phyloP scores from a whole-genome alignment of 2,329 filamentous ascomycete species.

The Davidsoniella virescens region DNA sequence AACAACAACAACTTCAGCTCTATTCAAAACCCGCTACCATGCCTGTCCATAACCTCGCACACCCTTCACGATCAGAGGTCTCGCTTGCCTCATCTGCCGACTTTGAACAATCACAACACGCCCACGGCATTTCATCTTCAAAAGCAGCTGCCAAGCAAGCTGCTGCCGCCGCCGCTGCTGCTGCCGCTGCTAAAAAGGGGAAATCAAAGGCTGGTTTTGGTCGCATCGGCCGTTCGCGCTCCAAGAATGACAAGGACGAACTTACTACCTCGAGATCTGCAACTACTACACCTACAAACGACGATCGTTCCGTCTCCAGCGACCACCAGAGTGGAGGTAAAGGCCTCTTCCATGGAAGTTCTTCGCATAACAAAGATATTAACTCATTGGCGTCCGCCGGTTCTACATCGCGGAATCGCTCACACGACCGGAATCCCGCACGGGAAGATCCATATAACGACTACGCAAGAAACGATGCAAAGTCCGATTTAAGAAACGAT shows the following conservation, averaged over 20 bases:
- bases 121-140: background rate
- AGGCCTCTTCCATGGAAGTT: slow-evolving; percentile 1
- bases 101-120: slow-evolving; percentile 22
- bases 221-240: slow-evolving; percentile 34
- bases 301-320: slow-evolving; percentile 10
- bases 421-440: slow-evolving; percentile 45
- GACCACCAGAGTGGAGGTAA: slow-evolving; percentile 1
- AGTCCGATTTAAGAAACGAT: slow-evolving; percentile 19
- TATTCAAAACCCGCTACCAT: slow-evolving; percentile 12
- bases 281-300: slow-evolving; percentile 8
- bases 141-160: background rate
- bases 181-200: slow-evolving; percentile 24
- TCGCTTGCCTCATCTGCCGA: slow-evolving; percentile 35
- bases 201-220: slow-evolving; percentile 38
- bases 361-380: slow-evolving; percentile 1
- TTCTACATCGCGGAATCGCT: slow-evolving; percentile 51
- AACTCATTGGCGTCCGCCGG: slow-evolving; percentile 1
- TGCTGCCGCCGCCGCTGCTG: background rate
- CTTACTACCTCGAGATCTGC: slow-evolving; percentile 6
- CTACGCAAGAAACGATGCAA: slow-evolving; percentile 4
- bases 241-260: slow-evolving; percentile 34
- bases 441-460: slow-evolving; percentile 22
- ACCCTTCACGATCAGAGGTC: slow-evolving; percentile 34
- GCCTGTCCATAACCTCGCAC: slow-evolving; percentile 16
- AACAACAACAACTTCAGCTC: background rate